Percentiles rank a stretch among this genome's conserved stretches.
Evolutionary conservation across 83 land plant species (phyloP).

Genomic region (Thuja plicata): DNA sequence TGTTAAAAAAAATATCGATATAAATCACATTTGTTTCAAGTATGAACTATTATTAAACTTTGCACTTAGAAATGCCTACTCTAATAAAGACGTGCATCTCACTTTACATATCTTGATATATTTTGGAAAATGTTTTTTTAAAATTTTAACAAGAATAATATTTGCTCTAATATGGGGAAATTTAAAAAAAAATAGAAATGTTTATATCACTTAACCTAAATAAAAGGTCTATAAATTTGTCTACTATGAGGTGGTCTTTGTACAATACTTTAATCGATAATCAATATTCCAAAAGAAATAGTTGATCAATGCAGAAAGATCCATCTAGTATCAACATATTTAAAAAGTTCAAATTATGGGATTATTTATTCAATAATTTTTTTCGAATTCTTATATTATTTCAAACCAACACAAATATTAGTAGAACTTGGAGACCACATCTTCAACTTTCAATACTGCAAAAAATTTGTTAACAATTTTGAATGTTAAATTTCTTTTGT

Average conservation of each 20-base stretch:
- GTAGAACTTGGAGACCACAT: not conserved
- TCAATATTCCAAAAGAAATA: too few species aligned
- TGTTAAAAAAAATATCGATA: too few species aligned
- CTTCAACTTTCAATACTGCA: not conserved
- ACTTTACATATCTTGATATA: too few species aligned
- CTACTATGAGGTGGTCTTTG: too few species aligned
- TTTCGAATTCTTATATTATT: not conserved
- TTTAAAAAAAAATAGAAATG: too few species aligned
- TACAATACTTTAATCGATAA: too few species aligned
- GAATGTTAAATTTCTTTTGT: not conserved
- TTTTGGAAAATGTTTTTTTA: too few species aligned
- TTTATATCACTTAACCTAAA: not conserved
- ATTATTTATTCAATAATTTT: not conserved
- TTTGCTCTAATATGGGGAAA: not conserved
- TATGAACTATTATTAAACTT: too few species aligned
- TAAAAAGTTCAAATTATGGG: not conserved
- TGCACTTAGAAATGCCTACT: not conserved
- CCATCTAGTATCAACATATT: not conserved
- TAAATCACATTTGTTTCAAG: too few species aligned
- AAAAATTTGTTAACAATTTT: not conserved
- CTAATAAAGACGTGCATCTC: not conserved
- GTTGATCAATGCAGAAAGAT: not conserved
- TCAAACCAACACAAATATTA: not conserved
- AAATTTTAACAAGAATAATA: too few species aligned
- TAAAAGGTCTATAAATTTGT: too few species aligned